Conservation (phyloP, 139 green algal species). For the Pedinophyceae sp. region DNA sequence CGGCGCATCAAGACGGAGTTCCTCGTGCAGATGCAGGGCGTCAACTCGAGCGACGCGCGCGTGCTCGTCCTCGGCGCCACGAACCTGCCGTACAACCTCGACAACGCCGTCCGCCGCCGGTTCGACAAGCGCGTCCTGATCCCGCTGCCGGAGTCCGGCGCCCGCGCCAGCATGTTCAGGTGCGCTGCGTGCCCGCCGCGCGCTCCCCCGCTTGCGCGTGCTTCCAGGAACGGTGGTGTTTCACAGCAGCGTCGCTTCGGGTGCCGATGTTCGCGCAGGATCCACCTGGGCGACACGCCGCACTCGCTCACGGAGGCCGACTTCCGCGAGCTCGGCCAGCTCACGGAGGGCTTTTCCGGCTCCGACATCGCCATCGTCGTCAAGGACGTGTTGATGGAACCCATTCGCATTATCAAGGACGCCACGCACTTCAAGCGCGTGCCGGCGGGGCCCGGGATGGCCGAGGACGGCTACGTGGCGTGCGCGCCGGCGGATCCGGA, state of each 20-base stretch:
- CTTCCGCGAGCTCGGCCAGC: slow-evolving; percentile 37
- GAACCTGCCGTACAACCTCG: slow-evolving; percentile 91
- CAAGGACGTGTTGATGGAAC: slow-evolving; percentile 97
- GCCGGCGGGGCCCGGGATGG: not conserved
- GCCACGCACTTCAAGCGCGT: slow-evolving; percentile 81
- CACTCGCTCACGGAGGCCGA: slow-evolving; percentile 39
- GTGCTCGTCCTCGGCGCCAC: slow-evolving; percentile 91
- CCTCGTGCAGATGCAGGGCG: slow-evolving; percentile 84
- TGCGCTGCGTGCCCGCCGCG: no score
- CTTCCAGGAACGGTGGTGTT: slow-evolving; percentile 5
- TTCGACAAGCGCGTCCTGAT: slow-evolving; percentile 99
- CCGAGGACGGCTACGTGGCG: slow-evolving; percentile 33
- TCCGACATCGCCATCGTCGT: slow-evolving; percentile 42
- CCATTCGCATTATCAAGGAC: slow-evolving; percentile 75
- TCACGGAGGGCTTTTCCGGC: slow-evolving; percentile 80
- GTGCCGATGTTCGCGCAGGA: not conserved
- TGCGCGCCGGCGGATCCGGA: slow-evolving; percentile 57
- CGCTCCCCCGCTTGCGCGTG: no score
- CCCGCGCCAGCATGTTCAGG: slow-evolving; percentile 88
- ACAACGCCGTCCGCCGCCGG: slow-evolving; percentile 71
- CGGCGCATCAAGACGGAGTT: slow-evolving; percentile 98
- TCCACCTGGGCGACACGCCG: slow-evolving; percentile 89
- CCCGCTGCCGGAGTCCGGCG: slow-evolving; percentile 75
- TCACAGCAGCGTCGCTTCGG: not conserved
- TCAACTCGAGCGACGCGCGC: slow-evolving; percentile 11